These are phyloP conservation scores for Naematelia aurantialba DNA, from an alignment of 768 basidiomycete species.

Conservation along the genomic window DNA sequence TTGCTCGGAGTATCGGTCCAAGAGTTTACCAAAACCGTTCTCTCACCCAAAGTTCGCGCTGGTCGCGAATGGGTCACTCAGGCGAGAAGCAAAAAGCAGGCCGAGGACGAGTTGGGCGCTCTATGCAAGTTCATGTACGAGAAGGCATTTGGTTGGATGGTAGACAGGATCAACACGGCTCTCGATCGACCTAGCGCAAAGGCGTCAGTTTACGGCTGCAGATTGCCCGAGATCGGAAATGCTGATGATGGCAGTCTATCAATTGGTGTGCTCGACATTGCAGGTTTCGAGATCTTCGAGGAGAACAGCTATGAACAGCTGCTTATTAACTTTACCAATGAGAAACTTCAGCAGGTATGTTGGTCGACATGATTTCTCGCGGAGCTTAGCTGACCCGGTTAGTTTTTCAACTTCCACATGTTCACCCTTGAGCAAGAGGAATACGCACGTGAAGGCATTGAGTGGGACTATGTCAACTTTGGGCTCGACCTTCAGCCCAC, in stretches of 20 bases:
- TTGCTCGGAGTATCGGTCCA: conserved; percentile 79
- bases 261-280: conserved; percentile 98
- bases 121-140: conserved; percentile 95
- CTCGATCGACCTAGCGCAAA: conserved; percentile 81
- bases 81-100: conserved; percentile 83
- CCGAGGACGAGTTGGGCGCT: conserved; percentile 82
- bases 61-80: conserved; percentile 97
- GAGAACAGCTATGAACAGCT: conserved; percentile 95
- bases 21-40: conserved; percentile 82
- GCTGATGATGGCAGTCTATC: conserved; percentile 54
- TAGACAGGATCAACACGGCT: conserved; percentile 90
- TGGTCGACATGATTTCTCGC: neutral
- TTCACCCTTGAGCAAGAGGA: conserved; percentile 99
- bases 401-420: conserved; percentile 87
- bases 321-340: conserved; percentile 98
- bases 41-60: conserved; percentile 84
- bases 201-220: conserved; percentile 52
- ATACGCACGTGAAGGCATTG: conserved; percentile 90
- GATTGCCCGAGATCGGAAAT: neutral
- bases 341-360: conserved; percentile 82
- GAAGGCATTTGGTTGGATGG: conserved; percentile 88
- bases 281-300: conserved; percentile 86
- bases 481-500: conserved; percentile 96
- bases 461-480: conserved; percentile 98
- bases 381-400: conserved; percentile 4